A percentile compares a stretch with the other conserved stretches of the same genome.
Evolutionary conservation across 2,329 filamentous ascomycete genomes (phyloP).

Genomic region (Aspergillus candidus): DNA sequence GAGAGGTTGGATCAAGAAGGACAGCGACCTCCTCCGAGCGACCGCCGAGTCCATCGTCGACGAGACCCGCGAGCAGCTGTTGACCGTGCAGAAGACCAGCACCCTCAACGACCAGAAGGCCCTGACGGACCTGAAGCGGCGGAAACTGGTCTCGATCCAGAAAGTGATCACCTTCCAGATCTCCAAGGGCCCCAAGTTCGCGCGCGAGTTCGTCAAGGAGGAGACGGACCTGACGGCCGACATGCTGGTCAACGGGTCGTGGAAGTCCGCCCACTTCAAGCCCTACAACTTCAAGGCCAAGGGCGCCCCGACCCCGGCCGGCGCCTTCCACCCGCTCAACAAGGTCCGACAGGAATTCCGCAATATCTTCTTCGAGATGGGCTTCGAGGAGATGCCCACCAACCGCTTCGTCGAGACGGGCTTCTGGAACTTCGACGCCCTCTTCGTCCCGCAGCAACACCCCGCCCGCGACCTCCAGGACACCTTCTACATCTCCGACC

Average conservation of each 20-base stretch:
- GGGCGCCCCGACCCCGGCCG: constrained; percentile 46
- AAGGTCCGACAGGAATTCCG: constrained; percentile 95
- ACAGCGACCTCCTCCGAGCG: constrained; percentile 51
- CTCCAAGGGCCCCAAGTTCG: constrained; percentile 79
- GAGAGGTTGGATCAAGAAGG: constrained; percentile 62
- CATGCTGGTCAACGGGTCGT: constrained; percentile 78
- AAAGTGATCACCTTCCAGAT: constrained; percentile 84
- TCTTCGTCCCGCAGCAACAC: constrained; percentile 96
- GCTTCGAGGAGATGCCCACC: constrained; percentile 97
- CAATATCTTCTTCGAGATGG: constrained; percentile 98
- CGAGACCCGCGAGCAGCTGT: constrained; percentile 67
- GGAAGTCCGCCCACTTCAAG: constrained; percentile 89
- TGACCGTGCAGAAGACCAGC: constrained; percentile 63
- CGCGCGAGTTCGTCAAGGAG: constrained; percentile 81
- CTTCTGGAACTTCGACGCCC: constrained; percentile 98
- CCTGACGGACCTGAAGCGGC: constrained; percentile 78
- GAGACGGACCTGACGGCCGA: constrained; percentile 93
- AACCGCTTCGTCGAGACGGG: constrained; percentile 90
- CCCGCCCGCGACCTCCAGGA: constrained; percentile 96
- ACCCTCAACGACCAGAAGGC: constrained; percentile 68
- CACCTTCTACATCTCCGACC: constrained; percentile 97
- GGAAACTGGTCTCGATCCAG: constrained; percentile 76
- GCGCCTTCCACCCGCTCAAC: constrained; percentile 60
- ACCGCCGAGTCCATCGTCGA: constrained; percentile 70
- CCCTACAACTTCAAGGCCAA: constrained; percentile 72